Evolutionary conservation across 1,139 yeast genomes (phyloP).

Genomic region (Debaryomyces robertsiae): DNA sequence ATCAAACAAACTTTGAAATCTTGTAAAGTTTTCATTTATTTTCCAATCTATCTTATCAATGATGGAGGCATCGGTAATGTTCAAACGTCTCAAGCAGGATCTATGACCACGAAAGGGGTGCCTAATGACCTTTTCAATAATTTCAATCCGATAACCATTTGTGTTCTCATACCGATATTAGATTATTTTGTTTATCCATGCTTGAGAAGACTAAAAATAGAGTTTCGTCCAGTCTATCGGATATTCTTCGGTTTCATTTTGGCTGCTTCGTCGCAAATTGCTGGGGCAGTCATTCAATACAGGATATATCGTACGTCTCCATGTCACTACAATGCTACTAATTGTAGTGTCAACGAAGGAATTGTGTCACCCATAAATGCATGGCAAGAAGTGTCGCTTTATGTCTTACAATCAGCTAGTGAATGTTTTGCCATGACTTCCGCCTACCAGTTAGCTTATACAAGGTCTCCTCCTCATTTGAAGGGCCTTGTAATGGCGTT

Average conservation of each 20-base stretch:
- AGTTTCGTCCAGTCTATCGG: slow-evolving; percentile 40
- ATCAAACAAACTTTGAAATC: slow-evolving; percentile 58
- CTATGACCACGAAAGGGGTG: slow-evolving; percentile 64
- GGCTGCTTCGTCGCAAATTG: slow-evolving; percentile 41
- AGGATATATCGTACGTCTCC: slow-evolving; percentile 38
- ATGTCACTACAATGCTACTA: slow-evolving; percentile 45
- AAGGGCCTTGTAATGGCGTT: slow-evolving; percentile 69
- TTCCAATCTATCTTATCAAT: slow-evolving; percentile 60
- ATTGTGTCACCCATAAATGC: slow-evolving; percentile 45
- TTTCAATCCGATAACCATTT: slow-evolving; percentile 68
- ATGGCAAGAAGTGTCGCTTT: slow-evolving; percentile 33
- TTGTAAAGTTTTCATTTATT: slow-evolving; percentile 64
- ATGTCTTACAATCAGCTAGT: slow-evolving; percentile 59
- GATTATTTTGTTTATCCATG: slow-evolving; percentile 61
- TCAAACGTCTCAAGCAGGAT: slow-evolving; percentile 65
- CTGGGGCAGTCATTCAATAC: slow-evolving; percentile 43
- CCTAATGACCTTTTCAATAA: slow-evolving; percentile 72
- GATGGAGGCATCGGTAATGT: slow-evolving; percentile 67
- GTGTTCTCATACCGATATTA: slow-evolving; percentile 63
- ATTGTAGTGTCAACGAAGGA: slow-evolving; percentile 40
- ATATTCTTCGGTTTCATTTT: slow-evolving; percentile 38
- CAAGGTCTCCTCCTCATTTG: slow-evolving; percentile 67
- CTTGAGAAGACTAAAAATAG: slow-evolving; percentile 48
- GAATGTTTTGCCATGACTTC: slow-evolving; percentile 72
- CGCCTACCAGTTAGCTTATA: slow-evolving; percentile 71